Percentiles rank a stretch among this genome's conserved stretches.
Conservation (phyloP, 768 basidiomycete species). For the Auriscalpium microsporum region DNA sequence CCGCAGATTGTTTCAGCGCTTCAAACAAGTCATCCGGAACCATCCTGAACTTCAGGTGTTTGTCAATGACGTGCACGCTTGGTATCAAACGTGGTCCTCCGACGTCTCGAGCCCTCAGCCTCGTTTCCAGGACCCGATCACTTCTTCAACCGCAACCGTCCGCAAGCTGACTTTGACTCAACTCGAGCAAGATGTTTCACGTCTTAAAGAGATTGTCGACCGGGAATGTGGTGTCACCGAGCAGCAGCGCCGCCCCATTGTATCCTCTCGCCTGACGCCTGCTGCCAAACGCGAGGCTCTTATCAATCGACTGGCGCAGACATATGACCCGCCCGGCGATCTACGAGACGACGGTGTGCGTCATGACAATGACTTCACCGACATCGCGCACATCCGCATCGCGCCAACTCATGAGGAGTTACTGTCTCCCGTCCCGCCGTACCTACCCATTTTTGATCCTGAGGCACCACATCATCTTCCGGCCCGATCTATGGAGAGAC, state of each 20-base stretch:
- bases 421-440: slow-evolving; percentile 37
- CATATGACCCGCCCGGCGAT: slow-evolving; percentile 49
- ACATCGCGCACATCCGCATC: slow-evolving; percentile 53
- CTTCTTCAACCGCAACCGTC: slow-evolving; percentile 16
- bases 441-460: slow-evolving; percentile 51
- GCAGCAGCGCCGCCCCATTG: slow-evolving; percentile 4
- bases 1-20: slow-evolving; percentile 45
- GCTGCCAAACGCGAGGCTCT: slow-evolving; percentile 26
- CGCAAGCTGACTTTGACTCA: slow-evolving; percentile 32
- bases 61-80: slow-evolving; percentile 34
- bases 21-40: slow-evolving; percentile 43
- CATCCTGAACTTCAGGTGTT: slow-evolving; percentile 36
- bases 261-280: slow-evolving; percentile 5
- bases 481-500: slow-evolving; percentile 49
- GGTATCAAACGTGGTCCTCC: slow-evolving; percentile 40
- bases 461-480: slow-evolving; percentile 57
- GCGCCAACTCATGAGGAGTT: slow-evolving; percentile 67
- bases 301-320: slow-evolving; percentile 29
- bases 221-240: slow-evolving; percentile 37
- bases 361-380: slow-evolving; percentile 59
- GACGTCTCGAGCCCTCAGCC: slow-evolving; percentile 31
- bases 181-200: slow-evolving; percentile 25
- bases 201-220: slow-evolving; percentile 36
- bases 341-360: slow-evolving; percentile 39
- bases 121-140: slow-evolving; percentile 39